phyloP scores from a whole-genome alignment of 108 stramenopile species.

The Bacterosira constricta region DNA sequence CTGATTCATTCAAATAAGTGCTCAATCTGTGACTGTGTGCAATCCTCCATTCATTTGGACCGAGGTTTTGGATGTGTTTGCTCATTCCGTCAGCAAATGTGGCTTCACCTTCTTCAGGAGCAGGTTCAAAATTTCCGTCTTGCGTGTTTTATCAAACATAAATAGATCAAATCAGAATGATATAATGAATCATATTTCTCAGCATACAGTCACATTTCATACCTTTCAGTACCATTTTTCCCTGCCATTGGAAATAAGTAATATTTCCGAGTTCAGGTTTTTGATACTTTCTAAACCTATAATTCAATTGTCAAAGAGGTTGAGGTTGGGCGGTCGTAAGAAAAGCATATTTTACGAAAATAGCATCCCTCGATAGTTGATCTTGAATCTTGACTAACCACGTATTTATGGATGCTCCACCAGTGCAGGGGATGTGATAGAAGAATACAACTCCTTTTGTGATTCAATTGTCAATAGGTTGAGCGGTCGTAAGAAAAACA shows the following conservation, averaged over 20 bases:
- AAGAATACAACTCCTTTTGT: constrained; percentile 24
- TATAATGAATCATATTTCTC: background rate
- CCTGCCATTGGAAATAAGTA: constrained; percentile 8
- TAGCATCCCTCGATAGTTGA: too few species aligned
- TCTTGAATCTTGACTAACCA: too few species aligned
- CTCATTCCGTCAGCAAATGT: constrained; percentile 1
- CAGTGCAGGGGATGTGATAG: constrained; percentile 23
- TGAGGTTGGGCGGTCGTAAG: too few species aligned
- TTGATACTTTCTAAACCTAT: constrained; percentile 3
- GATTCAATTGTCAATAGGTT: too few species aligned
- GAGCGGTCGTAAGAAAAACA: too few species aligned
- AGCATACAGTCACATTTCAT: background rate
- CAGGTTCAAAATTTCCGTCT: background rate
- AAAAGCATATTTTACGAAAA: too few species aligned
- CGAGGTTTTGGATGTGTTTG: constrained; percentile 29
- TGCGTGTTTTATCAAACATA: background rate
- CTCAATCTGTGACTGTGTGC: constrained; percentile 40
- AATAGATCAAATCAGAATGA: background rate
- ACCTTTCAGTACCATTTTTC: background rate
- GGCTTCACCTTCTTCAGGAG: background rate
- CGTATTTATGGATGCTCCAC: constrained; percentile 18
- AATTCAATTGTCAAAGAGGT: too few species aligned
- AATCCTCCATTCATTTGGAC: constrained; percentile 45
- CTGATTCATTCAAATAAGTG: constrained; percentile 31
- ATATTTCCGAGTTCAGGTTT: background rate